These are phyloP conservation scores for Sporothrix inflata DNA, from an alignment of 2,329 filamentous ascomycete species.

Conservation along the genomic window DNA sequence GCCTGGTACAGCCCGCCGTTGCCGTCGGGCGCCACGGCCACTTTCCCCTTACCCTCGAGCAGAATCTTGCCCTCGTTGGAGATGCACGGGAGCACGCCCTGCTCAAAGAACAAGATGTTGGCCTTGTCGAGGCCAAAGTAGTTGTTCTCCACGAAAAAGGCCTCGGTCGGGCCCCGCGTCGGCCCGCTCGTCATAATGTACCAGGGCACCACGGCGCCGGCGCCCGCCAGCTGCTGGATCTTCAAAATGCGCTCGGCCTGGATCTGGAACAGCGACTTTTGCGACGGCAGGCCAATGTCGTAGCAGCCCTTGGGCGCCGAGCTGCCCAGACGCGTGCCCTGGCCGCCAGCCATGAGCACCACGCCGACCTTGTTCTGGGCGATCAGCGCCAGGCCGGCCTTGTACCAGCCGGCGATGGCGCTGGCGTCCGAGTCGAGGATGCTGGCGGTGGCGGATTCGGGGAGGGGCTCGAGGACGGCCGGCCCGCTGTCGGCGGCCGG, in stretches of 20 bases:
- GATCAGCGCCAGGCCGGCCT: slow-evolving; percentile 78
- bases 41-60: slow-evolving; percentile 84
- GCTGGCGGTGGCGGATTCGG: slow-evolving; percentile 82
- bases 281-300: slow-evolving; percentile 89
- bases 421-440: slow-evolving; percentile 83
- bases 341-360: slow-evolving; percentile 94
- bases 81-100: slow-evolving; percentile 94
- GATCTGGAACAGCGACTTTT: slow-evolving; percentile 96
- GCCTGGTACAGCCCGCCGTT: slow-evolving; percentile 97
- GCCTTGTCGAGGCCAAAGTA: slow-evolving; percentile 88
- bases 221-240: slow-evolving; percentile 73
- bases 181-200: slow-evolving; percentile 99
- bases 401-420: slow-evolving; percentile 83
- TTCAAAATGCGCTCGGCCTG: slow-evolving; percentile 93
- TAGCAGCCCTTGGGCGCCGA: slow-evolving; percentile 97
- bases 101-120: slow-evolving; percentile 93
- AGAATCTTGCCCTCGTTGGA: slow-evolving; percentile 98
- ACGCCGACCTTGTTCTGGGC: slow-evolving; percentile 77
- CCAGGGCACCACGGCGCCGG: slow-evolving; percentile 75
- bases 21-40: slow-evolving; percentile 93
- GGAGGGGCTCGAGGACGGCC: slow-evolving; percentile 78
- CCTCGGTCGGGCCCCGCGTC: slow-evolving; percentile 86
- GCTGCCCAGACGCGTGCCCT: slow-evolving; percentile 92
- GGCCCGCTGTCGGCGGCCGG: slow-evolving; percentile 63
- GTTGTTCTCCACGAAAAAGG: slow-evolving; percentile 85